Base-by-base conservation (phyloP, 805 yeast species). In the Wickerhamiella shivajii region DNA sequence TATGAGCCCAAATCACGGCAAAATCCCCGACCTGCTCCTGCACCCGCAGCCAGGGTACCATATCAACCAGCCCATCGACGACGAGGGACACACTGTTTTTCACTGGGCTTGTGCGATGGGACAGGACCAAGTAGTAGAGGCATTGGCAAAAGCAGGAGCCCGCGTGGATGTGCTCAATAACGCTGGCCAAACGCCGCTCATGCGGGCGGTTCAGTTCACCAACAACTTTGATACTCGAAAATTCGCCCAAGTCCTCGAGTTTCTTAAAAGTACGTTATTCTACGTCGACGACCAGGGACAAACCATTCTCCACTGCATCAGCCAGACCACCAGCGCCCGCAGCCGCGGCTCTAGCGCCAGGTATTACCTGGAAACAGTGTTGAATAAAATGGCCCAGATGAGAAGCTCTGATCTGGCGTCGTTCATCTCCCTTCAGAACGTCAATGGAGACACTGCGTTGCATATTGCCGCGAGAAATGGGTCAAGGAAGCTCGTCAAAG, bases 81-180 rank as follows among this genome's bases (percentile, higher is more conserved):
- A 80, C 38, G 96, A 90, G 50, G 92, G 94, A 1, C 92, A 90
- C 50, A 79, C 95, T 0, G 77, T 93, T 2, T 73, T 90, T 44
- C 98, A 90, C 56, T 90, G 97, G 96, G 93, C 97, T 0, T 83
- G 96, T 39, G 78, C 97, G 1, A 83, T 90, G 69, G 98, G 97
- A 3, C 80, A 76, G 51, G 56, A 77, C 21, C 68, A 67, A 29
- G 73, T 85, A 56, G 74, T 81, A 36, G 90, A 77, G 44, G 67
- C 84, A 10, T 63, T 90, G 26, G 57, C 81, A 19, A 63, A 72
- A 18, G 71, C 76, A 24, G 93, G 94, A 4, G 90, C 93, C 2
- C 69, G 74, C 55, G 67, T 70, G 36, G 55, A 64, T 29, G 63
- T 64, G 3, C 56, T 67, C 11, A 78, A 78, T 46, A 66, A 72